Evolutionary conservation across 2,329 filamentous ascomycete species (phyloP).

Genomic region (Trichophaea hybrida): DNA sequence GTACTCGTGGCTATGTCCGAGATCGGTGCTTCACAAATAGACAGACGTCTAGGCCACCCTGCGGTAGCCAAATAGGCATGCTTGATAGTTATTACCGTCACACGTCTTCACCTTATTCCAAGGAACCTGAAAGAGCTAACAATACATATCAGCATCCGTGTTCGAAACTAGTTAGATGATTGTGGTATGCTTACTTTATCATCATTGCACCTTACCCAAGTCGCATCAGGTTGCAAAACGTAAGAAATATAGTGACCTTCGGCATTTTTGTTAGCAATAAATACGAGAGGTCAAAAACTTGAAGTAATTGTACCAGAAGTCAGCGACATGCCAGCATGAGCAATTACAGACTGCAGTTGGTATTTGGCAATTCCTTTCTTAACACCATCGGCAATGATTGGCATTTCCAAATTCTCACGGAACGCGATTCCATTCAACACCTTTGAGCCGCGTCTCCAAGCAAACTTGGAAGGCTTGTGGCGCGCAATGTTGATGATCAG

Average conservation of each 20-base stretch:
- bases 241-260: constrained; percentile 20
- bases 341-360: constrained; percentile 11
- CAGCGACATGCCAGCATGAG: constrained; percentile 11
- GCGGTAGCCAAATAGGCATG: not conserved
- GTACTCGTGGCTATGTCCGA: too few species aligned
- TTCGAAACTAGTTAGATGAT: not conserved
- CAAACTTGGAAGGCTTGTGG: constrained; percentile 5
- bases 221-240: constrained; percentile 14
- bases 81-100: not conserved
- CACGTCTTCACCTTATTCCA: not conserved
- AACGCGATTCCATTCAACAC: not conserved
- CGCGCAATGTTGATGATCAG: constrained; percentile 15
- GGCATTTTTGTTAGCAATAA: not conserved
- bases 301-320: constrained; percentile 6
- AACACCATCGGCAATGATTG: not conserved
- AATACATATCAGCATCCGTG: not conserved
- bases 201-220: constrained; percentile 19
- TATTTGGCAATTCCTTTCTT: not conserved
- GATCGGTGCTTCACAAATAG: not conserved
- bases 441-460: not conserved
- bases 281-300: not conserved
- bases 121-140: not conserved
- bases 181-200: constrained; percentile 4
- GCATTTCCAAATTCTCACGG: not conserved
- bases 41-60: not conserved